Evolutionary conservation across 2,329 filamentous ascomycete species (phyloP).

Genomic region (Botrytis pseudocinerea): DNA sequence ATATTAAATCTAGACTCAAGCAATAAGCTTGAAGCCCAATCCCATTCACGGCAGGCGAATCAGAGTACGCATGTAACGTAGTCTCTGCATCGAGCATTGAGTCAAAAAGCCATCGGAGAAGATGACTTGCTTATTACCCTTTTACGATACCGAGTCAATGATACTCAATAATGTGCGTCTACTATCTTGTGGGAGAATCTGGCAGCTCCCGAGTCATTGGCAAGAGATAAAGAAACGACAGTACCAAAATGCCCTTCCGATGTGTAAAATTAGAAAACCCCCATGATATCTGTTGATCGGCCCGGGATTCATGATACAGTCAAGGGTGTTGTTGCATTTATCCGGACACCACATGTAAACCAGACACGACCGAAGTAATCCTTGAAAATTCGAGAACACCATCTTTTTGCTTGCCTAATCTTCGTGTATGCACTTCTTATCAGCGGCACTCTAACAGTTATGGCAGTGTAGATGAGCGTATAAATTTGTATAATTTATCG

Average conservation of each 20-base stretch:
- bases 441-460: not conserved
- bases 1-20: not conserved
- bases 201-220: not conserved
- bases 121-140: not conserved
- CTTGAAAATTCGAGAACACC: not conserved
- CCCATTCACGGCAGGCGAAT: not conserved
- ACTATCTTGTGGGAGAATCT: not conserved
- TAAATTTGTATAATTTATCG: not conserved
- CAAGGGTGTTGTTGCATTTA: not conserved
- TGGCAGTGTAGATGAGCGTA: not conserved
- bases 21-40: not conserved
- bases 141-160: not conserved
- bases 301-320: not conserved
- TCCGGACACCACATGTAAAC: not conserved
- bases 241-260: not conserved
- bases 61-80: not conserved
- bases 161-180: not conserved
- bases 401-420: conserved; percentile 11
- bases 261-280: not conserved
- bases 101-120: not conserved
- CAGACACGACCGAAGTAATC: conserved; percentile 1
- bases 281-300: conserved; percentile 1
- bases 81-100: not conserved
- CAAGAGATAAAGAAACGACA: not conserved
- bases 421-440: conserved; percentile 23